phyloP scores from a whole-genome alignment of 1,139 yeast species.

The Magnusiomyces tetraspermus region DNA sequence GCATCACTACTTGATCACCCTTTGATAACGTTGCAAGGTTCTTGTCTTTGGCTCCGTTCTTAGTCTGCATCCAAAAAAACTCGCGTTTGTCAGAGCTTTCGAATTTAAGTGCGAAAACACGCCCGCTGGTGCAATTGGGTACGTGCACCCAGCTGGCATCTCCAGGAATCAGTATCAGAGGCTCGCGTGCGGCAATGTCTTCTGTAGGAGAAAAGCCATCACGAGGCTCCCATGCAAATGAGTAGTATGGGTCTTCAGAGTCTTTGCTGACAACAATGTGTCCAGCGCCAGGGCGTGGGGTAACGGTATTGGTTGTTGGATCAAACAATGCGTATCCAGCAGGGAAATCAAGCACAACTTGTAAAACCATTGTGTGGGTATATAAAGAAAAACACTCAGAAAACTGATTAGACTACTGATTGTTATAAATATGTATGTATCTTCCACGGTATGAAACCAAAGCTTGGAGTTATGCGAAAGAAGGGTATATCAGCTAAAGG shows the following conservation, averaged over 20 bases:
- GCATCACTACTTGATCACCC: conserved; percentile 48
- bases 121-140: conserved; percentile 65
- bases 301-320: conserved; percentile 58
- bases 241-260: conserved; percentile 47
- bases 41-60: conserved; percentile 54
- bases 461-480: too few species aligned
- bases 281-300: conserved; percentile 74
- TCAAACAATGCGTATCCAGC: conserved; percentile 81
- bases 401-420: too few species aligned
- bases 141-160: conserved; percentile 80
- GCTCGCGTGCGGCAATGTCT: conserved; percentile 39
- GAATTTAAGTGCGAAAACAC: conserved; percentile 78
- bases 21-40: conserved; percentile 42
- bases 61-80: conserved; percentile 87
- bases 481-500: too few species aligned
- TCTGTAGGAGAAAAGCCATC: conserved; percentile 28
- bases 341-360: conserved; percentile 45
- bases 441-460: too few species aligned
- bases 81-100: conserved; percentile 74
- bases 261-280: conserved; percentile 54
- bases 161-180: conserved; percentile 79
- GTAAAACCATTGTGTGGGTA: conserved; percentile 7
- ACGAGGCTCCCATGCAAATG: conserved; percentile 54
- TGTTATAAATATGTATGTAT: too few species aligned
- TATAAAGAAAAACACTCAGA: too few species aligned